These are phyloP conservation scores for Vitis labrusca DNA, from an alignment of 164 flowering plant genomes.

Conservation along the genomic window DNA sequence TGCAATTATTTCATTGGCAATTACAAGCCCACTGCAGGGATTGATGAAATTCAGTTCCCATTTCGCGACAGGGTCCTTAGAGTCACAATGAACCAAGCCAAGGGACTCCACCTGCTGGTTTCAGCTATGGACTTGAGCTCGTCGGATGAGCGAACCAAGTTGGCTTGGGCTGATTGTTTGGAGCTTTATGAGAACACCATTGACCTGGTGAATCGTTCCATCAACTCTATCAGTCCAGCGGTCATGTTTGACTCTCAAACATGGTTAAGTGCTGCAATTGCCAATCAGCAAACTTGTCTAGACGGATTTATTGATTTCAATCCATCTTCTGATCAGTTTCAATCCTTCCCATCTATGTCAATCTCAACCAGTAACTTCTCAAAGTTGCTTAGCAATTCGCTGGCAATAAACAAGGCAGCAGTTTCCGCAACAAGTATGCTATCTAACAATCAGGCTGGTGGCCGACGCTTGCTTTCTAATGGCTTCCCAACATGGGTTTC, in stretches of 20 bases:
- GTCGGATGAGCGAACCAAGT: constrained; percentile 26
- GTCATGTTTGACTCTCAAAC: constrained; percentile 34
- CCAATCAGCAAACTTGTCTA: constrained; percentile 58
- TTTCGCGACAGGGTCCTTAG: constrained; percentile 36
- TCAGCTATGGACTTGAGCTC: constrained; percentile 39
- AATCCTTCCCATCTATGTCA: constrained; percentile 24
- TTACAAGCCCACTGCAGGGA: constrained; percentile 1
- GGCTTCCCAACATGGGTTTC: constrained; percentile 57
- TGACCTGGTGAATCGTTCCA: constrained; percentile 33
- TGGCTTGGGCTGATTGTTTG: constrained; percentile 58
- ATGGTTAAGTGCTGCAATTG: constrained; percentile 57
- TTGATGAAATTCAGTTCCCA: constrained; percentile 8
- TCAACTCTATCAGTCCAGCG: constrained; percentile 12
- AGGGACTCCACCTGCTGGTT: constrained; percentile 30
- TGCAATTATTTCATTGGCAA: constrained; percentile 34
- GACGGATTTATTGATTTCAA: constrained; percentile 53
- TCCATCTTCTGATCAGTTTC: constrained; percentile 19
- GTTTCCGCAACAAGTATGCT: background rate
- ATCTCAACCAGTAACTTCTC: constrained; percentile 27
- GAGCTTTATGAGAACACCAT: constrained; percentile 56
- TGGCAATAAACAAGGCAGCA: constrained; percentile 39
- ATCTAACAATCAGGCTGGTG: constrained; percentile 10
- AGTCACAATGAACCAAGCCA: constrained; percentile 42
- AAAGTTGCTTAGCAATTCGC: constrained; percentile 55
- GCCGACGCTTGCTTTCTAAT: constrained; percentile 28